Percentiles rank a stretch among this genome's conserved stretches.
These are phyloP conservation scores for Lippia alba DNA, from an alignment of 305 asterid genomes.

Conservation along the genomic window DNA sequence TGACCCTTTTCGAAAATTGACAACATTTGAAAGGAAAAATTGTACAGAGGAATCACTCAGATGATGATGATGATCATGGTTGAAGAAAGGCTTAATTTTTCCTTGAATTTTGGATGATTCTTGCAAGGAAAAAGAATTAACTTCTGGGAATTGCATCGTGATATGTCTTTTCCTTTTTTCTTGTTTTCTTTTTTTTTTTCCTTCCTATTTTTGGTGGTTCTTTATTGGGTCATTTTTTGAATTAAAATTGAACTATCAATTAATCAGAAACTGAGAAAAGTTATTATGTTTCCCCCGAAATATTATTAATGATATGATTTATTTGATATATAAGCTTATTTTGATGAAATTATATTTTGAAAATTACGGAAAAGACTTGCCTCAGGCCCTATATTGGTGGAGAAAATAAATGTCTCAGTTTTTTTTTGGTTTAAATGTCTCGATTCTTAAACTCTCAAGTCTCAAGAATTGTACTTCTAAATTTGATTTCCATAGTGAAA, in stretches of 20 bases:
- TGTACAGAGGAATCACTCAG: slow-evolving; percentile 2
- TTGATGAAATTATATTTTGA: no score
- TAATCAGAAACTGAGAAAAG: slow-evolving; percentile 14
- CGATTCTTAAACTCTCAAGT: no score
- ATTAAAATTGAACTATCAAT: neutral
- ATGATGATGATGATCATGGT: neutral
- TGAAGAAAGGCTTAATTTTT: neutral
- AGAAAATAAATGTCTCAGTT: no score
- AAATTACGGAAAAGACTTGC: no score
- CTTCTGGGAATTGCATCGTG: slow-evolving; percentile 20
- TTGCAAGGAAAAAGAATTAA: slow-evolving; percentile 16
- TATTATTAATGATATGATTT: no score
- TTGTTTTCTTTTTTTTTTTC: slow-evolving; percentile 19
- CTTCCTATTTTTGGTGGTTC: neutral
- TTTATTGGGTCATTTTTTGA: neutral
- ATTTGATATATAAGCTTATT: no score
- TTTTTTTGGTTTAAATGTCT: no score
- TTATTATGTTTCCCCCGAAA: neutral
- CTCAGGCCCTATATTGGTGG: no score
- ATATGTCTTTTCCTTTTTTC: slow-evolving; percentile 22
- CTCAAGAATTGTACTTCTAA: no score
- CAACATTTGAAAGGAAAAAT: neutral
- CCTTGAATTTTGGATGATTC: slow-evolving; percentile 13
- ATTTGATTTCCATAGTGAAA: no score
- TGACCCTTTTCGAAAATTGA: slow-evolving; percentile 10